phyloP scores from a whole-genome alignment of 805 yeast species.

The Yamadazyma philogaea region DNA sequence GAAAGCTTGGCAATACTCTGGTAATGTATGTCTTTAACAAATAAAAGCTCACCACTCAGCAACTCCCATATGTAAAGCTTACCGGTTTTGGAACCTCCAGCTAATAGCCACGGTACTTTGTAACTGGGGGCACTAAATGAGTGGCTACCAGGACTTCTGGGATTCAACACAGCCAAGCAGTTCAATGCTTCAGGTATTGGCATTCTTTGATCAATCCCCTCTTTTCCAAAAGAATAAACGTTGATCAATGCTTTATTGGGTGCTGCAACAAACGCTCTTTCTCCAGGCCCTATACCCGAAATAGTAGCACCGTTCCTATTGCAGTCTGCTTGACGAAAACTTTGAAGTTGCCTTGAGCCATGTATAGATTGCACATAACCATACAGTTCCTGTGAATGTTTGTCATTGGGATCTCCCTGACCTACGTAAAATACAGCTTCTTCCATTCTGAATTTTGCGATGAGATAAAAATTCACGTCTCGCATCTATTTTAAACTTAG shows the following conservation, averaged over 20 bases:
- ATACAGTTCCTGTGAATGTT: slow-evolving; percentile 41
- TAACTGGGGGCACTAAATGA: slow-evolving; percentile 31
- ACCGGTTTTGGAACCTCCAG: slow-evolving; percentile 76
- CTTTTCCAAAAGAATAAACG: slow-evolving; percentile 68
- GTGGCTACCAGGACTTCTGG: slow-evolving; percentile 18
- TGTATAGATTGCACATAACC: slow-evolving; percentile 45
- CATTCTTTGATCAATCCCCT: slow-evolving; percentile 71
- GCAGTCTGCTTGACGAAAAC: slow-evolving; percentile 53
- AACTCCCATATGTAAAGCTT: slow-evolving; percentile 83
- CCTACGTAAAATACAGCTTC: slow-evolving; percentile 49
- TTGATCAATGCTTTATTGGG: slow-evolving; percentile 71
- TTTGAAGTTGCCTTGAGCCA: slow-evolving; percentile 45
- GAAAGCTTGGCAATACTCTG: slow-evolving; percentile 63
- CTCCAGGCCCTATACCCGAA: slow-evolving; percentile 46
- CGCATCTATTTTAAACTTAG: neutral
- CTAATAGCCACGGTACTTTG: slow-evolving; percentile 61
- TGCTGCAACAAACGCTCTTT: slow-evolving; percentile 61
- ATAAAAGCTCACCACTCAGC: slow-evolving; percentile 66
- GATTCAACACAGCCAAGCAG: slow-evolving; percentile 47
- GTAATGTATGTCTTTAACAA: slow-evolving; percentile 79
- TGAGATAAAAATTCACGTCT: slow-evolving; percentile 5
- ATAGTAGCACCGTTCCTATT: slow-evolving; percentile 44
- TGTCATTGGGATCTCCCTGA: slow-evolving; percentile 42
- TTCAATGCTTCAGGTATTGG: slow-evolving; percentile 80
- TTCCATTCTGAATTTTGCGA: slow-evolving; percentile 35